These are phyloP conservation scores for Hymenoscyphus albidus DNA, from an alignment of 2,329 filamentous ascomycete genomes.

Conservation along the genomic window DNA sequence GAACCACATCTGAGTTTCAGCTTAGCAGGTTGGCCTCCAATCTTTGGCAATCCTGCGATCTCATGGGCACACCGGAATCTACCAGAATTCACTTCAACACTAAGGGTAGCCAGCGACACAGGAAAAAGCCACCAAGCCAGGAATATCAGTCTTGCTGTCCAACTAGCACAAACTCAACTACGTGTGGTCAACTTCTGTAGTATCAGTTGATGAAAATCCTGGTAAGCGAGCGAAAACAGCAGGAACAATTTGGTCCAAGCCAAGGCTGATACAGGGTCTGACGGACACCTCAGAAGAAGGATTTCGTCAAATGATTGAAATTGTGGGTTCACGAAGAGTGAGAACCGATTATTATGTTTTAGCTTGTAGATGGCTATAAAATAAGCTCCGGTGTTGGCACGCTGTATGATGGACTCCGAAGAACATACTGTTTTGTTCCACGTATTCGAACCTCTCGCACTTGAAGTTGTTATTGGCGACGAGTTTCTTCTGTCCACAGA, in stretches of 20 bases:
- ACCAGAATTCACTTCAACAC: too few species aligned
- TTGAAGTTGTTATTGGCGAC: background rate
- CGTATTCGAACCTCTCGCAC: background rate
- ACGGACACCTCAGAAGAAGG: background rate
- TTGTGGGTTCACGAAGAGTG: background rate
- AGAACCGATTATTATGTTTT: background rate
- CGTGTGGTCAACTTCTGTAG: background rate
- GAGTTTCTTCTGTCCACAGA: background rate
- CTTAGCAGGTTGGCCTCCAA: too few species aligned
- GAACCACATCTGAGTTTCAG: too few species aligned
- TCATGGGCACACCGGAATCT: too few species aligned
- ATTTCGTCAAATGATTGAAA: background rate
- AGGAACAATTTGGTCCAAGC: background rate
- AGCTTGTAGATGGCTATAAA: background rate
- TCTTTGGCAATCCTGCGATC: too few species aligned
- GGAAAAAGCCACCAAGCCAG: too few species aligned
- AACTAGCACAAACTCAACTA: background rate
- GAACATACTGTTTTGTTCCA: background rate
- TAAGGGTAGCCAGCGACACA: too few species aligned
- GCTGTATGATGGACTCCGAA: background rate
- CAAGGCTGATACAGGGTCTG: background rate
- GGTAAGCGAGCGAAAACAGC: too few species aligned
- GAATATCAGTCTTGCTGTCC: too few species aligned
- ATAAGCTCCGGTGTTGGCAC: background rate
- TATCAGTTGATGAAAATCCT: background rate